Conservation (phyloP, 2,329 filamentous ascomycete species). For the Fusarium sarcochroum region DNA sequence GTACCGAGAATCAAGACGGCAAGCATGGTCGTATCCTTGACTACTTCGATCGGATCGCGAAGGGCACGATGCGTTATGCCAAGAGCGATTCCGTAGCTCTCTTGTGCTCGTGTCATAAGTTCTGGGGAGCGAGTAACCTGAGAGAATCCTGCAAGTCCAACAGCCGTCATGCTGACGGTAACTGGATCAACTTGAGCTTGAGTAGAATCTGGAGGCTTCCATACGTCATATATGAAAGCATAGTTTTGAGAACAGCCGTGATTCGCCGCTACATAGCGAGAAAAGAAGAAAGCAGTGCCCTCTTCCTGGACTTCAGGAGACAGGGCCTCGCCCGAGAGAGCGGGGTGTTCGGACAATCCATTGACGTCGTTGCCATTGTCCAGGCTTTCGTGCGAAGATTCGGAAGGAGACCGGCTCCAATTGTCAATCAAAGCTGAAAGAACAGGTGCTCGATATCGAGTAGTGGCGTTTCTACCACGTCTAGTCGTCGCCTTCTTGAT, state of each 20-base stretch:
- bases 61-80: constrained; percentile 65
- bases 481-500: constrained; percentile 21
- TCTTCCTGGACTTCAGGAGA: constrained; percentile 56
- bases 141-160: constrained; percentile 67
- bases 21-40: constrained; percentile 67
- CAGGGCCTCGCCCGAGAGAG: constrained; percentile 24
- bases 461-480: constrained; percentile 26
- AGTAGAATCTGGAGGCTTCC: constrained; percentile 59
- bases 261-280: constrained; percentile 64
- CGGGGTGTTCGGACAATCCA: constrained; percentile 39
- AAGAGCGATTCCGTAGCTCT: constrained; percentile 66
- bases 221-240: constrained; percentile 67
- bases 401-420: constrained; percentile 42
- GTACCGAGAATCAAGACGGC: constrained; percentile 67
- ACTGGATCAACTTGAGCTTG: constrained; percentile 60
- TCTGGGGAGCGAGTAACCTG: constrained; percentile 59
- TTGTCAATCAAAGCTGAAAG: constrained; percentile 45
- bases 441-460: constrained; percentile 37
- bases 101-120: constrained; percentile 62
- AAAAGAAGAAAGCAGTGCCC: constrained; percentile 65
- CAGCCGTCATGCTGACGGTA: constrained; percentile 67
- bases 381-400: constrained; percentile 41
- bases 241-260: constrained; percentile 65
- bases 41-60: constrained; percentile 58
- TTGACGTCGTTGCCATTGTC: constrained; percentile 29